A percentile compares a stretch with the other conserved stretches of the same genome.
These are phyloP conservation scores for Jackrogersella multiformis DNA, from an alignment of 495 filamentous ascomycete species.

Conservation along the genomic window DNA sequence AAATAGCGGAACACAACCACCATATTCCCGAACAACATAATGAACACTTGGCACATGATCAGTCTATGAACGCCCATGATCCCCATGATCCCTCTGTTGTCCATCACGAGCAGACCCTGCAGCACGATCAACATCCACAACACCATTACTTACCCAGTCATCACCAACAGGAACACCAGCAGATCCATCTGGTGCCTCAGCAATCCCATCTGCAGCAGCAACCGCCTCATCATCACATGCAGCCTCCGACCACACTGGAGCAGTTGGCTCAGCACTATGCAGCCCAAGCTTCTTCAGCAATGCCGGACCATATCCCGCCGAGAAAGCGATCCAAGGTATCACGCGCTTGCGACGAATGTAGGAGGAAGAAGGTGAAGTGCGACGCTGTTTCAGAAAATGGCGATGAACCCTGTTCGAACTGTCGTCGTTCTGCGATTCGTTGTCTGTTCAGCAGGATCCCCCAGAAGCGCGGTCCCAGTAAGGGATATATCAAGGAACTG, in stretches of 20 bases:
- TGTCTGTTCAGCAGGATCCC: constrained; percentile 94
- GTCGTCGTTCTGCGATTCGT: constrained; percentile 75
- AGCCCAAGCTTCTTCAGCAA: constrained; percentile 36
- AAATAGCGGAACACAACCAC: constrained; percentile 35
- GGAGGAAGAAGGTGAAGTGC: constrained; percentile 96
- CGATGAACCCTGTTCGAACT: constrained; percentile 85
- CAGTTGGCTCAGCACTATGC: constrained; percentile 45
- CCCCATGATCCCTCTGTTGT: constrained; percentile 11
- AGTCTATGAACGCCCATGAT: constrained; percentile 23
- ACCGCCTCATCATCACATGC: constrained; percentile 44
- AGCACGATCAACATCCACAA: constrained; percentile 29
- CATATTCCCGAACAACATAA: constrained; percentile 37
- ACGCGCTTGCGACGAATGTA: constrained; percentile 92
- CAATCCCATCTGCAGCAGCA: constrained; percentile 40
- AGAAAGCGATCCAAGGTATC: constrained; percentile 92
- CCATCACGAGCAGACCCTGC: constrained; percentile 18
- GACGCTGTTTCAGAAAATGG: constrained; percentile 84
- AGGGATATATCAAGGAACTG: constrained; percentile 98
- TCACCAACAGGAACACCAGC: constrained; percentile 38
- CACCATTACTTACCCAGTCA: constrained; percentile 36
- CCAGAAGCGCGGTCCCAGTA: constrained; percentile 94
- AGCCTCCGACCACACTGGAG: constrained; percentile 40
- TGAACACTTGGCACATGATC: constrained; percentile 32
- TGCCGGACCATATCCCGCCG: constrained; percentile 71
- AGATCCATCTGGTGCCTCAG: constrained; percentile 40